Base-by-base conservation (phyloP, 2,329 filamentous ascomycete genomes). In the Curvularia spicifera region DNA sequence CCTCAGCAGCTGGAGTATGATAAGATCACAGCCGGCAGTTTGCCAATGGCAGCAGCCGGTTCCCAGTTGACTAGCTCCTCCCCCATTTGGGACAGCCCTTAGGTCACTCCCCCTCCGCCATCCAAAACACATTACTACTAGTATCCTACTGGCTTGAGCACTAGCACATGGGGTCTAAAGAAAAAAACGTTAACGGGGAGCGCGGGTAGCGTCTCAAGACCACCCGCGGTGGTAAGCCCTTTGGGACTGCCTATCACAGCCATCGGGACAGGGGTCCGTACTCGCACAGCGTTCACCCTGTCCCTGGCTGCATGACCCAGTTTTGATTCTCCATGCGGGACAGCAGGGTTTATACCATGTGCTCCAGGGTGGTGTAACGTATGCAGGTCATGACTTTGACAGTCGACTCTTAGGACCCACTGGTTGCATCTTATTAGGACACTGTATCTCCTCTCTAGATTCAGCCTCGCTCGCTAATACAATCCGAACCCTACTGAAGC, bases 251-350 rank as follows among this genome's bases (percentile, higher is more conserved):
- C 54, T 45, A 60, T 60, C 52, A 56, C 33, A 54, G 29, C 35
- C 31, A 47, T 37, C 47, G 47, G 29, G 31, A 37, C 52, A 60
- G 51, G 63, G 57, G 44, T 57, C 50, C 53, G 59, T 54, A 20
- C 28, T 42, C 58, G 57, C 53, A 62, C 48, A 59, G 55, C 47
- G 28, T 51, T 51, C 42, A 53, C 49, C 53, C 56, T 61, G 61
- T 54, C 52, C 35, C 54, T 54, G 61, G 52, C 54, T 58, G 54
- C 54, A 57, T 57, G 54, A 58, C 56, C 63, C 63, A 60, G 60
- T 59, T 42, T 40, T 55, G 60, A 65, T 65, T 51, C 53, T 61
- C 63, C 56, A 57, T 57, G 56, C 56, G 40, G 61, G 56, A 61
- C 43, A 63, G 45, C 62, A 59, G 53, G 60, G 60, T 51, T 46